Percentiles rank a stretch among this genome's conserved stretches.
These are phyloP conservation scores for Penicillium sp. DNA, from an alignment of 2,329 filamentous ascomycete genomes.

Conservation along the genomic window DNA sequence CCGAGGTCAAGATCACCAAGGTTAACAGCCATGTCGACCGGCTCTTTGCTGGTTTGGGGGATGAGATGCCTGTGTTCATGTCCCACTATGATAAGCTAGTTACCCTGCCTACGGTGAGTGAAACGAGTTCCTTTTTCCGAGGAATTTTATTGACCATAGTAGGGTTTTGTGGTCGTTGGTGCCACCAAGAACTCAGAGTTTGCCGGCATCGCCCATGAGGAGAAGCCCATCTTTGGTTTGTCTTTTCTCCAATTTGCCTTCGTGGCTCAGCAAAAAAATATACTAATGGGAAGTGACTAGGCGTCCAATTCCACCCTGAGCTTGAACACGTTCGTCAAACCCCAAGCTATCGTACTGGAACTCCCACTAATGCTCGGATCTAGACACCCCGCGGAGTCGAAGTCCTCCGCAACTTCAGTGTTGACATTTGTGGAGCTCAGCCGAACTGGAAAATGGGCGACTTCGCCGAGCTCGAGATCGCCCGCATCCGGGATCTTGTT, in stretches of 20 bases:
- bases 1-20: slow-evolving; percentile 63
- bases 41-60: slow-evolving; percentile 75
- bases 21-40: slow-evolving; percentile 66
- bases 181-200: slow-evolving; percentile 74
- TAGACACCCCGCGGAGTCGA: slow-evolving; percentile 61
- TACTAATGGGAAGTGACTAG: slow-evolving; percentile 11
- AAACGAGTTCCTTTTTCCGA: background rate
- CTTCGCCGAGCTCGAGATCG: slow-evolving; percentile 79
- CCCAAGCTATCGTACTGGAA: background rate
- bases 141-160: slow-evolving; percentile 5
- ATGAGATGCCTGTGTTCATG: slow-evolving; percentile 77
- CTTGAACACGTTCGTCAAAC: slow-evolving; percentile 51
- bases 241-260: slow-evolving; percentile 1
- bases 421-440: slow-evolving; percentile 75
- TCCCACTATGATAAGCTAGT: slow-evolving; percentile 85
- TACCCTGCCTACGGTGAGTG: slow-evolving; percentile 58
- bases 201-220: slow-evolving; percentile 67
- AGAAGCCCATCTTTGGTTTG: slow-evolving; percentile 64
- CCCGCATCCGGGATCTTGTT: slow-evolving; percentile 76
- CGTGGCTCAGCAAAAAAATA: background rate
- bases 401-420: slow-evolving; percentile 78
- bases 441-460: slow-evolving; percentile 83
- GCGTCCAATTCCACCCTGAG: slow-evolving; percentile 90
- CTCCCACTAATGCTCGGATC: slow-evolving; percentile 2
- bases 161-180: slow-evolving; percentile 72